Percentiles rank a stretch among this genome's conserved stretches.
Evolutionary conservation across 2,329 filamentous ascomycete genomes (phyloP).

Genomic region (Nakataea oryzae): DNA sequence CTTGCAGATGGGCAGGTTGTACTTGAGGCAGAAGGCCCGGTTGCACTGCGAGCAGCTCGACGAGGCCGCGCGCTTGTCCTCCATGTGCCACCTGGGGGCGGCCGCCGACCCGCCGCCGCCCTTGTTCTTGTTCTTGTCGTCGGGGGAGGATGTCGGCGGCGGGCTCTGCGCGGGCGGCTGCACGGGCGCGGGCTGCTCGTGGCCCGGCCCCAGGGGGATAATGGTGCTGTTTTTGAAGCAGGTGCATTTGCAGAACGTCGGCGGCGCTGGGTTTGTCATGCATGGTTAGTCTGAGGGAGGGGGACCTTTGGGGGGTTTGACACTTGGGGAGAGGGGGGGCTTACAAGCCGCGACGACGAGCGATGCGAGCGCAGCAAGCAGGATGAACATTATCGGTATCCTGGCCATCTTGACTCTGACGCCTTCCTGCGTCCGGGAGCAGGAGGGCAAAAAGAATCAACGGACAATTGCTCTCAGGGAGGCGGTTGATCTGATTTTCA

Average conservation of each 20-base stretch:
- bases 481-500: not conserved
- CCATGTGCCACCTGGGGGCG: not conserved
- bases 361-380: conserved; percentile 22
- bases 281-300: not conserved
- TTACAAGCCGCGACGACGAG: conserved; percentile 29
- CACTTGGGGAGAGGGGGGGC: conserved; percentile 11
- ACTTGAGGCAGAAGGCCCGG: conserved; percentile 53
- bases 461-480: not conserved
- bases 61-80: conserved; percentile 22
- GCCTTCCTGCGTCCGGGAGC: too few relatives aligned
- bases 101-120: not conserved
- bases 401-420: conserved; percentile 23
- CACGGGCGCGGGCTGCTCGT: conserved; percentile 17
- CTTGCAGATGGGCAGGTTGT: conserved; percentile 51
- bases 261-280: conserved; percentile 34
- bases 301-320: not conserved
- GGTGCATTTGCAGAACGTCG: conserved; percentile 60
- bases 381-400: conserved; percentile 23
- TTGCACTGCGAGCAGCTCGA: conserved; percentile 51
- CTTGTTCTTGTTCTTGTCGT: not conserved
- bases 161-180: conserved; percentile 12
- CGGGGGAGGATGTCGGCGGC: conserved; percentile 5
- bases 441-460: not conserved
- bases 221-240: conserved; percentile 62
- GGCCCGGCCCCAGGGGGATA: conserved; percentile 45